Base-by-base conservation (phyloP, 129 eudicot genomes). In the Arctium minus region DNA sequence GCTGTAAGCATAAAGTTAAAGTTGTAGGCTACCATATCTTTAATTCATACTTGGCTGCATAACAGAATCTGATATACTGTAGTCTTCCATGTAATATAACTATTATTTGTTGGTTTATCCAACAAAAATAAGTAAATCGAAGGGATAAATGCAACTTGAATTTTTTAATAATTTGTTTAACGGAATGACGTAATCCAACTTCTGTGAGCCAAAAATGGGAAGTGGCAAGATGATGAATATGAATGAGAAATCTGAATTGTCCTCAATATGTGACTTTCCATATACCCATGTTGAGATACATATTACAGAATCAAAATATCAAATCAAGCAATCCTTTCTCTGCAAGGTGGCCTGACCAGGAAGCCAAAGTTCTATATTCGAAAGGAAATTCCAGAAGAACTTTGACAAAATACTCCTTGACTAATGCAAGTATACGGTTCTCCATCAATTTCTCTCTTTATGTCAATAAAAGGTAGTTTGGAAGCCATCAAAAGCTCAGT, bases 1-100 rank as follows among this genome's bases (percentile, higher is more conserved):
- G 75, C 68, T 30, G 13, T 68, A 69, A 27, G 77, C 80, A 70
- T 83, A 70, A 83, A 65, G 81, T 70, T 76, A 38, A 81, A 40
- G 65, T 30, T 73, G 68, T 64, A 74, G 79, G 79, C 33, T 62
- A 65, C 50, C 5, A 75, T 44, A 68, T 44, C 56, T 70, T 31
- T 68, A 7, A 44, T 32, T 48, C 22, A 46, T 46, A 71, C 35
- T 18, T 80, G 64, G 29, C 75, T 29, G 17, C 75, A 65, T 37
- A 78, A 12, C 81, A 78, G 27, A 33, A 64, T 78, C 75, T 27
- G 75, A 79, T 65, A 75, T 68, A 68, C 75, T 79, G 7, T 39
- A 64, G 38, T 3, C 18, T 7, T 62, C 62, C 77, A 73, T 73
- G 77, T 42, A 39, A 73, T 36, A 12, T 71, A 32, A 75, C 40